A percentile compares a stretch with the other conserved stretches of the same genome.
Evolutionary conservation across 331 rosid genomes (phyloP).

Genomic region (Rhamnella rubrinervis): DNA sequence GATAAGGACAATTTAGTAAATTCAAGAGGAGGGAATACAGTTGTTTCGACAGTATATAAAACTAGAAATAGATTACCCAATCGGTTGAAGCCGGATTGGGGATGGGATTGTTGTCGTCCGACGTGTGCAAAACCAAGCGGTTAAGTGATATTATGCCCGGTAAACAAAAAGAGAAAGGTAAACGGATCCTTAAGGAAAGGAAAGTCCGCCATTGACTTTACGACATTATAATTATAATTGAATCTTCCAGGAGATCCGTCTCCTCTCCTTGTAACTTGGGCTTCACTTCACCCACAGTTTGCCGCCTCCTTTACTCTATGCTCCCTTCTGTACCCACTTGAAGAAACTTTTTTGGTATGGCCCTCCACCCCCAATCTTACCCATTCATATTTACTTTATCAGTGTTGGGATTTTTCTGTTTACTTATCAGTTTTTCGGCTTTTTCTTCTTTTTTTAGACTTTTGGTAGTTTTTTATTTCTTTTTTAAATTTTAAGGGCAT

Average conservation of each 20-base stretch:
- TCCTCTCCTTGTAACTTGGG: neutral
- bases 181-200: no score
- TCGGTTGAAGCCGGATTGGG: no score
- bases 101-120: neutral
- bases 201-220: neutral
- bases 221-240: neutral
- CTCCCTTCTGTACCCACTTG: neutral
- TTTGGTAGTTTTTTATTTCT: neutral
- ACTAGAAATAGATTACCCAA: no score
- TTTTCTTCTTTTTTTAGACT: neutral
- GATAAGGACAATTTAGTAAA: no score
- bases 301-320: neutral
- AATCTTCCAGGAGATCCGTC: neutral
- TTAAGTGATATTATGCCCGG: no score
- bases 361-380: neutral
- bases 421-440: neutral
- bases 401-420: neutral
- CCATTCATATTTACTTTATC: neutral
- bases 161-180: no score
- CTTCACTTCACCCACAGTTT: neutral
- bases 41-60: no score
- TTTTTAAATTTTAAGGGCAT: neutral
- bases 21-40: no score
- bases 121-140: neutral
- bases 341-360: constrained; percentile 16